Conservation (phyloP, 2,329 filamentous ascomycete genomes). For the Calonectria hongkongensis region DNA sequence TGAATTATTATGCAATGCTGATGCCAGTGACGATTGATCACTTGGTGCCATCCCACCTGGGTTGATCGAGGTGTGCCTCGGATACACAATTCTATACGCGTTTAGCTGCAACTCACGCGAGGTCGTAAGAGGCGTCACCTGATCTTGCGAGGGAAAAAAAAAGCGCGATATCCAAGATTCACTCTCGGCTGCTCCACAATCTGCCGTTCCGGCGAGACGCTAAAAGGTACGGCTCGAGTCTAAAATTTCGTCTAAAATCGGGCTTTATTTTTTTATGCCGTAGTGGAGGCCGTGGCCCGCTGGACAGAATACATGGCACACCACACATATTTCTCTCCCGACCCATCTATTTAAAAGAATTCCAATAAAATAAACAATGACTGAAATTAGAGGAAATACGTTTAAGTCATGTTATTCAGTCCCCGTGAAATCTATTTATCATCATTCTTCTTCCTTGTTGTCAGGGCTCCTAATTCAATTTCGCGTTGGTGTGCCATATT, state of each 20-base stretch:
- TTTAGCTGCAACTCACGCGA: background rate
- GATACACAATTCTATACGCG: background rate
- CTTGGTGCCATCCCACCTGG: background rate
- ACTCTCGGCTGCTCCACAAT: conserved; percentile 23
- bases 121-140: conserved; percentile 30
- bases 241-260: conserved; percentile 1
- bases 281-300: too few relatives aligned
- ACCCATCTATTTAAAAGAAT: too few relatives aligned
- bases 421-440: too few relatives aligned
- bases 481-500: too few relatives aligned
- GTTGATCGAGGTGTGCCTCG: background rate
- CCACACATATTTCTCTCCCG: too few relatives aligned
- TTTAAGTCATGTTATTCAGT: too few relatives aligned
- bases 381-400: too few relatives aligned
- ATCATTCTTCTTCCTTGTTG: too few relatives aligned
- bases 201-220: conserved; percentile 15
- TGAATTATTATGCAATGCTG: conserved; percentile 6
- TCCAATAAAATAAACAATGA: too few relatives aligned
- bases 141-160: background rate
- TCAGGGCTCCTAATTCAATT: too few relatives aligned
- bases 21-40: background rate
- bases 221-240: background rate
- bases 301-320: too few relatives aligned
- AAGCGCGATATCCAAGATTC: conserved; percentile 14
- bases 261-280: background rate